These are phyloP conservation scores for Dictyostelium intermedium DNA, from an alignment of 78 protist genomes.

Conservation along the genomic window DNA sequence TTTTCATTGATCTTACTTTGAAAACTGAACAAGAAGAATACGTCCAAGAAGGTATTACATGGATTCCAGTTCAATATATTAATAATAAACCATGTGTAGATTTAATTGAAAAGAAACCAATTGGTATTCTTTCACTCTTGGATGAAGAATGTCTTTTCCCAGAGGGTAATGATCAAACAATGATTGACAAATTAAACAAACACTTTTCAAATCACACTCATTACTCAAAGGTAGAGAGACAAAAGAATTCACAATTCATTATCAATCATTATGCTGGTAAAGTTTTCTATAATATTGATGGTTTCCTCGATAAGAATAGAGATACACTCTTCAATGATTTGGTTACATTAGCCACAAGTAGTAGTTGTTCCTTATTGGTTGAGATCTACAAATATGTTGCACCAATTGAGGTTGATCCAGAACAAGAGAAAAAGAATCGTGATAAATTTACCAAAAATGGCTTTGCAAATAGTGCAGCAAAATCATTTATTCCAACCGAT, in stretches of 20 bases:
- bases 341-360: slow-evolving; percentile 12
- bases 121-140: slow-evolving; percentile 81
- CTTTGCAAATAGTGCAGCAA: slow-evolving; percentile 38
- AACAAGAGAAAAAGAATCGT: slow-evolving; percentile 15
- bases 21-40: slow-evolving; percentile 90
- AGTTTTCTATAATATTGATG: slow-evolving; percentile 83
- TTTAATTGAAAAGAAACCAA: slow-evolving; percentile 85
- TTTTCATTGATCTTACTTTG: slow-evolving; percentile 87
- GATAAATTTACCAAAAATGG: slow-evolving; percentile 34
- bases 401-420: neutral
- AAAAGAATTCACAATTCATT: slow-evolving; percentile 52
- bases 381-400: slow-evolving; percentile 48
- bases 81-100: slow-evolving; percentile 84
- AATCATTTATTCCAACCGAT: slow-evolving; percentile 43
- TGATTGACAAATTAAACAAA: slow-evolving; percentile 66
- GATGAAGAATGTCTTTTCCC: slow-evolving; percentile 90
- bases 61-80: slow-evolving; percentile 78
- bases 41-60: slow-evolving; percentile 81
- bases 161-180: slow-evolving; percentile 63
- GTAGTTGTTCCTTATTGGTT: neutral
- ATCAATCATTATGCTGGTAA: slow-evolving; percentile 87
- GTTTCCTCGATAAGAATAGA: slow-evolving; percentile 94
- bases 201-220: slow-evolving; percentile 24
- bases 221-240: slow-evolving; percentile 30
- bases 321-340: slow-evolving; percentile 85